These are phyloP conservation scores for Tephrocybe sp. DNA, from an alignment of 768 basidiomycete genomes.

Conservation along the genomic window DNA sequence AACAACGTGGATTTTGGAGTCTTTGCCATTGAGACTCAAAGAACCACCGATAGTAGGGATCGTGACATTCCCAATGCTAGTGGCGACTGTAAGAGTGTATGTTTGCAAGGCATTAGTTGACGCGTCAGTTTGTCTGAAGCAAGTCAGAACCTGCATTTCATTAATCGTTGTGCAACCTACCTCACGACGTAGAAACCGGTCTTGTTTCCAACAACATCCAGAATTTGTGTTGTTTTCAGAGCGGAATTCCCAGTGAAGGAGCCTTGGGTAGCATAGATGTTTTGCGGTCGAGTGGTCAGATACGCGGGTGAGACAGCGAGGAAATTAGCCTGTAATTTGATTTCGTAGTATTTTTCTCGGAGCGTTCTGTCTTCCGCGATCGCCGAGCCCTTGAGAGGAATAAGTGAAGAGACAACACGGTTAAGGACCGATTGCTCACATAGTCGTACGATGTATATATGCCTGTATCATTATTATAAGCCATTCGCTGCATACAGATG, in stretches of 20 bases:
- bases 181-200: constrained; percentile 49
- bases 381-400: constrained; percentile 38
- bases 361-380: constrained; percentile 53
- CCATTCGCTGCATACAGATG: not conserved
- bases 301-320: constrained; percentile 50
- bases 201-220: constrained; percentile 47
- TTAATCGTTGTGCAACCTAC: constrained; percentile 15
- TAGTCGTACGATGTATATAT: constrained; percentile 48
- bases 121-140: constrained; percentile 37
- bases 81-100: constrained; percentile 44
- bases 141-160: not conserved
- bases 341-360: constrained; percentile 53
- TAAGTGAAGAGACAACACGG: not conserved
- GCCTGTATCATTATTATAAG: constrained; percentile 21
- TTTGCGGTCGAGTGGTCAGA: constrained; percentile 45
- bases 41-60: constrained; percentile 44
- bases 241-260: constrained; percentile 50
- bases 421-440: constrained; percentile 20
- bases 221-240: constrained; percentile 47
- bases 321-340: constrained; percentile 53
- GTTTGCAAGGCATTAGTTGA: constrained; percentile 37
- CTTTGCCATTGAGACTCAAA: constrained; percentile 47
- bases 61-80: constrained; percentile 41
- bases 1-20: constrained; percentile 52
- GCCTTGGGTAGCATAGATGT: constrained; percentile 38